Conservation (phyloP, 129 eudicot species). For the Ambrosia artemisiifolia region DNA sequence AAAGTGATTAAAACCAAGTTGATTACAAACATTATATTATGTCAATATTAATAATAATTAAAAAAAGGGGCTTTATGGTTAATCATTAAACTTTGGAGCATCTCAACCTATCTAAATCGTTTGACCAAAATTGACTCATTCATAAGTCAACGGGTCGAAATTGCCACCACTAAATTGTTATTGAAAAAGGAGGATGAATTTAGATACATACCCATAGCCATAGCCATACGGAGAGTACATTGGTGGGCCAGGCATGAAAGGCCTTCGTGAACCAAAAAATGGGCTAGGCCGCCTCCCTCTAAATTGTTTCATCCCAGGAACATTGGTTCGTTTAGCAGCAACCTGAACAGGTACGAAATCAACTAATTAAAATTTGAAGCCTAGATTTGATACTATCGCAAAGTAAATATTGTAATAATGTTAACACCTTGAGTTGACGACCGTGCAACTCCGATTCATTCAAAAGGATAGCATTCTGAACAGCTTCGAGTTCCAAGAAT, state of each 20-base stretch:
- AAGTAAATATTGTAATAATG: constrained; percentile 8
- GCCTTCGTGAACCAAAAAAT: constrained; percentile 63
- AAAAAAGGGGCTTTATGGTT: neutral
- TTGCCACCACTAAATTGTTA: neutral
- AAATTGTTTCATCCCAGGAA: constrained; percentile 68
- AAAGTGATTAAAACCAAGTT: constrained; percentile 12
- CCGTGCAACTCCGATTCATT: constrained; percentile 94
- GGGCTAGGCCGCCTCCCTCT: constrained; percentile 75
- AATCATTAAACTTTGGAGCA: too few species aligned
- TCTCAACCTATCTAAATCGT: neutral
- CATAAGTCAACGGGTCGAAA: neutral
- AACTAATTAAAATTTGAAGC: constrained; percentile 9
- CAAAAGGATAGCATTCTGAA: constrained; percentile 65
- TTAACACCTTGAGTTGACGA: constrained; percentile 77
- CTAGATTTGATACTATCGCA: neutral
- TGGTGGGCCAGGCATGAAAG: constrained; percentile 67
- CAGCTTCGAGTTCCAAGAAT: constrained; percentile 71
- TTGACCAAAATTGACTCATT: neutral
- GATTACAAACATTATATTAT: neutral
- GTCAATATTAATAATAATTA: neutral
- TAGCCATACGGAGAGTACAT: constrained; percentile 73
- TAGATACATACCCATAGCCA: constrained; percentile 65
- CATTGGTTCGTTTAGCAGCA: constrained; percentile 65
- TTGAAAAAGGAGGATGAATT: neutral
- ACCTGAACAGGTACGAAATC: constrained; percentile 38